Percentiles rank a stretch among this genome's conserved stretches.
These are phyloP conservation scores for Vicia villosa DNA, from an alignment of 306 rosid species.

Conservation along the genomic window DNA sequence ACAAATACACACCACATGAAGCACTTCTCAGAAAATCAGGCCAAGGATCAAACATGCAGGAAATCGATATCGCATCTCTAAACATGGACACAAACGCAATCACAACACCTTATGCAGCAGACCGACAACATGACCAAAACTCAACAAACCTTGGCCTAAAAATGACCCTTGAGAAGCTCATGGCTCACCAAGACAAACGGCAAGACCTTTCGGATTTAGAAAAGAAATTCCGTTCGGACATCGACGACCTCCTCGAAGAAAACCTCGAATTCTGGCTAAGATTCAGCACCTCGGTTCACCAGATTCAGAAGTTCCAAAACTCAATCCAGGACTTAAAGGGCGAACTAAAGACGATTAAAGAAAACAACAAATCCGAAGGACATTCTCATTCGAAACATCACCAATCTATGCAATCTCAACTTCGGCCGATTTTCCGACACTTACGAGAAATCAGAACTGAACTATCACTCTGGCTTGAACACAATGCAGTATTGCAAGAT, in stretches of 20 bases:
- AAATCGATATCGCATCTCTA: slow-evolving; percentile 33
- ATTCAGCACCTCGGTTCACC: slow-evolving; percentile 81
- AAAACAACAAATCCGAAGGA: slow-evolving; percentile 52
- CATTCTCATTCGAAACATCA: slow-evolving; percentile 37
- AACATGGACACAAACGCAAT: slow-evolving; percentile 28
- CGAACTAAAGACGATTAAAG: slow-evolving; percentile 51
- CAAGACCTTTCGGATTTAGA: slow-evolving; percentile 47
- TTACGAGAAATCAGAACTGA: slow-evolving; percentile 88
- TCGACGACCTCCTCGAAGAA: slow-evolving; percentile 69
- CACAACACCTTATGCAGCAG: slow-evolving; percentile 29
- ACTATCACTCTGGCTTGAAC: slow-evolving; percentile 86
- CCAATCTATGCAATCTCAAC: slow-evolving; percentile 52
- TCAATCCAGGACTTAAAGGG: slow-evolving; percentile 74
- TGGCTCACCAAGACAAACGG: slow-evolving; percentile 37
- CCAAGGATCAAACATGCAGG: slow-evolving; percentile 41
- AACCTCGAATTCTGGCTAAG: slow-evolving; percentile 90
- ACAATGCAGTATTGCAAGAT: slow-evolving; percentile 65
- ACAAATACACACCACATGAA: slow-evolving; percentile 56
- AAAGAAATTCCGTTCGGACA: slow-evolving; percentile 66
- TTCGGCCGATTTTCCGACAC: slow-evolving; percentile 76
- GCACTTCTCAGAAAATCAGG: slow-evolving; percentile 31
- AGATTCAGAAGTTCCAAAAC: slow-evolving; percentile 82
- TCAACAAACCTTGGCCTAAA: background rate
- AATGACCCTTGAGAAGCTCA: slow-evolving; percentile 30
- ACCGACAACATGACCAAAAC: slow-evolving; percentile 22